These are phyloP conservation scores for Diaporthe ampelina DNA, from an alignment of 2,329 filamentous ascomycete genomes.

Conservation along the genomic window DNA sequence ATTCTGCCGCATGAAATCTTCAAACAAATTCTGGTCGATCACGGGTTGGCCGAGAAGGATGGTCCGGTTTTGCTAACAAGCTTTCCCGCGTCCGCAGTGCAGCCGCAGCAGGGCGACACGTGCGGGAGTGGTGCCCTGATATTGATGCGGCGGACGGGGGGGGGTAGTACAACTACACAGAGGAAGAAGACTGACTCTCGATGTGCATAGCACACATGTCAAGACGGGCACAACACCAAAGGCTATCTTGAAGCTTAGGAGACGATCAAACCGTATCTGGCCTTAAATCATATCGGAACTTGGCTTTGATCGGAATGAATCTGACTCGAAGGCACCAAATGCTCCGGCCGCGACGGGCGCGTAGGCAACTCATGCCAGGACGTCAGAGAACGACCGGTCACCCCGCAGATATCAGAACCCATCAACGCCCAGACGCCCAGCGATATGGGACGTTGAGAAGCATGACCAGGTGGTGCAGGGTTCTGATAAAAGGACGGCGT, in stretches of 20 bases:
- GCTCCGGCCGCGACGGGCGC: constrained; percentile 10
- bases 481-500: not conserved
- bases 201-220: constrained; percentile 20
- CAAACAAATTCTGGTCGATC: not conserved
- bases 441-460: constrained; percentile 5
- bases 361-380: not conserved
- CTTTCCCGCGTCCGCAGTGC: not conserved
- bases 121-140: not conserved
- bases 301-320: not conserved
- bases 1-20: constrained; percentile 2
- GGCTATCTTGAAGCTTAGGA: not conserved
- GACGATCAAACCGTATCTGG: constrained; percentile 25
- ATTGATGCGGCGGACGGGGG: not conserved
- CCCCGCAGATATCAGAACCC: not conserved
- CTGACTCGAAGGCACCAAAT: constrained; percentile 15
- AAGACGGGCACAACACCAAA: constrained; percentile 3
- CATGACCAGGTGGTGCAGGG: constrained; percentile 6
- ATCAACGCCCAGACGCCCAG: constrained; percentile 1
- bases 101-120: constrained; percentile 1
- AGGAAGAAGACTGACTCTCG: constrained; percentile 21
- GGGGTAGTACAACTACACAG: not conserved
- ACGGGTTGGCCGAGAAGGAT: constrained; percentile 9
- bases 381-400: not conserved
- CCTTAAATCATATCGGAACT: constrained; percentile 12
- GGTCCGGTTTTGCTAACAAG: not conserved